These are phyloP conservation scores for Exserohilum rostratum DNA, from an alignment of 2,329 filamentous ascomycete species.

Conservation along the genomic window DNA sequence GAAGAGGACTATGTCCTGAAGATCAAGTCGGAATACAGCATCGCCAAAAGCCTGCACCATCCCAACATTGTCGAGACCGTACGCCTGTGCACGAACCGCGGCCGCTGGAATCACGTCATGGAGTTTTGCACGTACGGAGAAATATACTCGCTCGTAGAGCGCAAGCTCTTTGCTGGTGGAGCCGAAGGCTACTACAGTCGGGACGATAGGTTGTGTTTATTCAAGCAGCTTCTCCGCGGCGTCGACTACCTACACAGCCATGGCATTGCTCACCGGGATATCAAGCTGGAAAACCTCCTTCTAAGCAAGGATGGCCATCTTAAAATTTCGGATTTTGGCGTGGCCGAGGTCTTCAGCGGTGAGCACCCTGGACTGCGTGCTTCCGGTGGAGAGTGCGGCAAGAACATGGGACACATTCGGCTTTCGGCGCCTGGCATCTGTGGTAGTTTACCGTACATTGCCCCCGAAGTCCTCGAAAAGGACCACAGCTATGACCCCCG, in stretches of 20 bases:
- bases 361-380: conserved; percentile 79
- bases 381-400: conserved; percentile 74
- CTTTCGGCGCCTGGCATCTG: conserved; percentile 80
- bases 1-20: conserved; percentile 81
- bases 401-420: conserved; percentile 72
- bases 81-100: conserved; percentile 73
- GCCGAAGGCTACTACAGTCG: conserved; percentile 62
- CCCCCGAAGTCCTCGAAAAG: conserved; percentile 80
- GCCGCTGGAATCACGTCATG: conserved; percentile 90
- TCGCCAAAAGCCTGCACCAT: conserved; percentile 83
- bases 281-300: conserved; percentile 87
- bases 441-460: conserved; percentile 84
- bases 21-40: conserved; percentile 89
- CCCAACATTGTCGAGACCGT: conserved; percentile 86
- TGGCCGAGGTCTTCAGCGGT: conserved; percentile 83
- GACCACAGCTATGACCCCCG: conserved; percentile 73
- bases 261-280: conserved; percentile 87
- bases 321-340: conserved; percentile 91
- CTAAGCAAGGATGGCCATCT: conserved; percentile 79
- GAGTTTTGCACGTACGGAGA: conserved; percentile 87
- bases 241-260: conserved; percentile 81
- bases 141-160: conserved; percentile 75
- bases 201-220: conserved; percentile 78
- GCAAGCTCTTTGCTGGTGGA: conserved; percentile 56
- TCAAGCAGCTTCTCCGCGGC: conserved; percentile 86